Base-by-base conservation (phyloP, 2,329 filamentous ascomycete species). In the Trichoderma afroharzianum region DNA sequence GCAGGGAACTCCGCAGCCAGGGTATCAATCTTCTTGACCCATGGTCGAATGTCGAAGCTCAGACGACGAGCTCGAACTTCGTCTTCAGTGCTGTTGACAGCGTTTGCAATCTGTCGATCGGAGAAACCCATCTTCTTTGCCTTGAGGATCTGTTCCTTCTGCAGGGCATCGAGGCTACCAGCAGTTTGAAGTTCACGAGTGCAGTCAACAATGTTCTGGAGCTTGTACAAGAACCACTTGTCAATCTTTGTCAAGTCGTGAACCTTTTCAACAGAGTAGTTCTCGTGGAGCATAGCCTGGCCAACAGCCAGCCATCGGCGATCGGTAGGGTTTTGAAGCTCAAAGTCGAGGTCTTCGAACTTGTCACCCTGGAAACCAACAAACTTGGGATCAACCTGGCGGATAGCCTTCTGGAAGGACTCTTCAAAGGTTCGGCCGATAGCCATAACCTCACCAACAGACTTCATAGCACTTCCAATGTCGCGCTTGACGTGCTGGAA, bases 211-310 rank as follows among this genome's bases (percentile, higher is more conserved):
- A 99, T 93, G 86, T 98, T 98, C 85, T 97, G 91, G 66, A 99
- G 90, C 88, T 99, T 98, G 90, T 98, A 90, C 77, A 99, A 85
- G 88, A 99, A 99, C 96, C 96, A 98, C 84, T 97, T 97, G 86
- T 98, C 96, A 78, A 99, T 99, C 88, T 97, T 98, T 84, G 93
- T 97, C 76, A 99, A 86, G 7, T 98, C 94, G 80, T 98, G 94
- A 18, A 99, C 88, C 81, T 88, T 91, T 75, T 99, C 95, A 61
- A 98, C 94, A 2, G 93, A 90, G 86, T 99, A 99, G 82, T 92
- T 92, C 84, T 98, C 94, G 85, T 98, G 94, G 76, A 97, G 90
- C 94, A 99, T 97, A 75, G 96, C 96, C 84, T 98, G 95, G 59
- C 96, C 95, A 79, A 99, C 94, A 74, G 96, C 96, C 77, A 99